Evolutionary conservation across 192 early-diverging fungal genomes (phyloP).

Genomic region (Coemansia sp.): DNA sequence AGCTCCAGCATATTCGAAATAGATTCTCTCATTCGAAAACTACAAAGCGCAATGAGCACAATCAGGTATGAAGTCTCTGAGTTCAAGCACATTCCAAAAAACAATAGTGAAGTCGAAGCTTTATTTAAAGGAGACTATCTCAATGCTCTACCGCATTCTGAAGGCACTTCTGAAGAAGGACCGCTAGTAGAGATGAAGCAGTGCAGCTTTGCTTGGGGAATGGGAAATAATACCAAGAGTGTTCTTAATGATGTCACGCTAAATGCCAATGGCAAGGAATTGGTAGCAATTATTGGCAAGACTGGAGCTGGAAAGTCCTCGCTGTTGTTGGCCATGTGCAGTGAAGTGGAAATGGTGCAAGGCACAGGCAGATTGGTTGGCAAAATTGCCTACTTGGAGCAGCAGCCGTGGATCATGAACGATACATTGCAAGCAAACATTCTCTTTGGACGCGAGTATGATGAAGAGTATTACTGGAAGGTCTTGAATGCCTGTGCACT

Average conservation of each 20-base stretch:
- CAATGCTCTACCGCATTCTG: slow-evolving; percentile 11
- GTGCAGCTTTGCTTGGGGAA: slow-evolving; percentile 25
- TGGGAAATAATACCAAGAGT: neutral
- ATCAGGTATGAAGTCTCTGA: neutral
- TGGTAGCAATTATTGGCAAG: slow-evolving; percentile 62
- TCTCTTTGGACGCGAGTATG: slow-evolving; percentile 70
- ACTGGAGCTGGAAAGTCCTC: slow-evolving; percentile 69
- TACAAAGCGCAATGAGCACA: neutral
- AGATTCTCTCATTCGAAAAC: neutral
- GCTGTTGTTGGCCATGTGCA: slow-evolving; percentile 62
- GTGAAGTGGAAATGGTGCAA: slow-evolving; percentile 46
- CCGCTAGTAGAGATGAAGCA: slow-evolving; percentile 9
- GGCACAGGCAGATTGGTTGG: slow-evolving; percentile 38
- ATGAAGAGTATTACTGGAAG: slow-evolving; percentile 61
- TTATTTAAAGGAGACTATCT: slow-evolving; percentile 22
- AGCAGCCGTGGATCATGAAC: slow-evolving; percentile 41
- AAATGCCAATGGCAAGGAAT: slow-evolving; percentile 21
- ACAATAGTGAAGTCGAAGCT: slow-evolving; percentile 15
- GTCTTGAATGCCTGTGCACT: slow-evolving; percentile 66
- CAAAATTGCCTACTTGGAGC: slow-evolving; percentile 26
- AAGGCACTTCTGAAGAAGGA: neutral
- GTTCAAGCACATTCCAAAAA: neutral
- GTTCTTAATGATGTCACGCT: slow-evolving; percentile 14
- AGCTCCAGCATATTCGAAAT: too few relatives aligned
- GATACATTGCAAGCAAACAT: slow-evolving; percentile 76